Base-by-base conservation (phyloP, 805 yeast species). In the Millerago galiae region DNA sequence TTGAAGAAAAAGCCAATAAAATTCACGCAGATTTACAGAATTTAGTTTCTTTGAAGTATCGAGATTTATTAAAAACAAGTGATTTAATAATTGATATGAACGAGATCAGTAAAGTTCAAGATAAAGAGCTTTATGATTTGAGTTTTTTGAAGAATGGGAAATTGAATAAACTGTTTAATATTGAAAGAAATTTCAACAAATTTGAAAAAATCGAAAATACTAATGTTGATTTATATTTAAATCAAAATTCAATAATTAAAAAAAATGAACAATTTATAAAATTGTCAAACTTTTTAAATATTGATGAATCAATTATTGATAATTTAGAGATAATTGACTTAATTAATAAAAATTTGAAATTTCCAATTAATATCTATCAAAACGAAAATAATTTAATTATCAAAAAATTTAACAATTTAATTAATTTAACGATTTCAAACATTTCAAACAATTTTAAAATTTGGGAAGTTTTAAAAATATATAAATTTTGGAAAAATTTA, bases 21-120 rank as follows among this genome's bases (percentile, higher is more conserved):
- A 30, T 42, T 16, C 57, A 53, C 31, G 37, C 47, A 9, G 55
- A 55, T 21, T 34, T 56, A 7, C 44, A 57, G 27, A 45, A 40
- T 3, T 42, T 56, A 9, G 61, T 56, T 6, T 54, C 55, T 6
- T 47, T 49, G 5, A 52, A 56, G 34, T 56, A 56, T 35, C 42
- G 60, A 35, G 59, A 56, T 25, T 39, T 56, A 3, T 32, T 56
- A 5, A 38, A 47, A 5, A 55, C 56, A 1, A 59, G 58, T n/a
- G 60, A 56, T 35, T 42, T 46, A 34, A 56, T 56, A 10, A 50
- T 53, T 9, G 45, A 42, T 8, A 55, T 55, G 56, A 45, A 55
- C 14, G 40, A 34, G 4, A n/a, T 51, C 2, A 44, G 54, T 7
- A 43, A 49, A 28, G 5, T 5, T 3, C 49, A 50, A 28, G 61